Evolutionary conservation across 2,329 filamentous ascomycete species (phyloP), one percentile per base, ranked within the genome.

Genomic region (Colletotrichum destructivum): DNA sequence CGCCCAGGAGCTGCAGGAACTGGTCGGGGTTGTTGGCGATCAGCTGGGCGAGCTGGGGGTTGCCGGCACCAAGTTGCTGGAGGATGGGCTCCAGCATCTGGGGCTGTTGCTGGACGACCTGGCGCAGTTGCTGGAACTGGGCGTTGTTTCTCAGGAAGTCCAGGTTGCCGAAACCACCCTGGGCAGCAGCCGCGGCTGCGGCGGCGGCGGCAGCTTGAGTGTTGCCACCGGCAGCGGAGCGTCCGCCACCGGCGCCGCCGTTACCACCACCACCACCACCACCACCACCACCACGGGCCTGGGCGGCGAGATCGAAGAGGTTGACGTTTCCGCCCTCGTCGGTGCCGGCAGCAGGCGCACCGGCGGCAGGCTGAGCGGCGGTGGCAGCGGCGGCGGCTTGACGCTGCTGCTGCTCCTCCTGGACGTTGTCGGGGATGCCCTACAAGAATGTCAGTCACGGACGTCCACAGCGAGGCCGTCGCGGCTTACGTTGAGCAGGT

Each of bases 21-120:
- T 97, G 94, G 64, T 98, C 95, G 9, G 95, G 95, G 82, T 98
- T 94, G 79, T 93, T 90, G 51, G 93, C 93, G 75, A 99, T 99
- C 80, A 98, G 88, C 81, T 96, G 92, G 9, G 96, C 96, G 66
- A 99, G 90, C 81, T 97, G 93, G 21, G 96, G 96, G 84, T 99
- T 99, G 35, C 96, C 96, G 26, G 94, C 93, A 46, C 94, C 95
- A 47, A 99, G 94, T 83, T 98, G 95, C 83, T 98, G 96, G 68
- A 99, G 87, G 76, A 99, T 98, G 8, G 96, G 96, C 86, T 99
- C 96, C 26, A 99, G 92, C 96, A 99, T 99, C 81, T 96, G 93
- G 21, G 96, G 96, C 81, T 98, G 94, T 82, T 98, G 95, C 84
- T 99, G 96, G 55, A 99, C 96, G 26, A 99, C 92, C 84, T 98